Conservation (phyloP, 495 filamentous ascomycete genomes). For the Penicillium parvum region DNA sequence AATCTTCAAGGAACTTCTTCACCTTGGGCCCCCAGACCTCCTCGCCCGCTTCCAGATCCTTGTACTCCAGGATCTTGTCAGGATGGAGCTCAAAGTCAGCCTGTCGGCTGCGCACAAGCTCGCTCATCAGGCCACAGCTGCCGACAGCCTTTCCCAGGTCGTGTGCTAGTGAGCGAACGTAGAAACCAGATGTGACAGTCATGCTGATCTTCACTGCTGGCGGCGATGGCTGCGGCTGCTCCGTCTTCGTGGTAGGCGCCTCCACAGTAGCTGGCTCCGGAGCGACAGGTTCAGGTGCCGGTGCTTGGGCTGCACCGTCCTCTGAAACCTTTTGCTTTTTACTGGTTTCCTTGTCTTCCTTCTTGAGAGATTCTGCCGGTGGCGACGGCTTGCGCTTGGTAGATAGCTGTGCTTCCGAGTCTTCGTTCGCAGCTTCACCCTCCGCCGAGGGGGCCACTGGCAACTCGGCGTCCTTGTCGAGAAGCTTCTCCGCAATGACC, state of each 20-base stretch:
- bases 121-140: constrained; percentile 81
- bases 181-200: constrained; percentile 95
- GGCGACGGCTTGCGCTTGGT: constrained; percentile 33
- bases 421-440: constrained; percentile 13
- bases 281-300: constrained; percentile 13
- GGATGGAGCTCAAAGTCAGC: constrained; percentile 62
- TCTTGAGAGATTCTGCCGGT: constrained; percentile 23
- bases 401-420: constrained; percentile 9
- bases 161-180: constrained; percentile 89
- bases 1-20: constrained; percentile 56
- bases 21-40: constrained; percentile 80
- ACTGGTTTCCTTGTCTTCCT: constrained; percentile 17
- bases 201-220: constrained; percentile 78
- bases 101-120: constrained; percentile 75
- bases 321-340: constrained; percentile 38
- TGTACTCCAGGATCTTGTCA: constrained; percentile 75
- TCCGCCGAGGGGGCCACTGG: constrained; percentile 24
- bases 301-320: constrained; percentile 17
- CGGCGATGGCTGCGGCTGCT: constrained; percentile 36
- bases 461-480: constrained; percentile 37
- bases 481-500: constrained; percentile 65
- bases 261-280: constrained; percentile 15
- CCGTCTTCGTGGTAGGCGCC: constrained; percentile 2
- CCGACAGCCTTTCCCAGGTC: constrained; percentile 82
- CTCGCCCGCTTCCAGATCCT: constrained; percentile 73